Evolutionary conservation across 371 early-diverging fungal genomes (phyloP).

Genomic region (Haplosporangium sp.): DNA sequence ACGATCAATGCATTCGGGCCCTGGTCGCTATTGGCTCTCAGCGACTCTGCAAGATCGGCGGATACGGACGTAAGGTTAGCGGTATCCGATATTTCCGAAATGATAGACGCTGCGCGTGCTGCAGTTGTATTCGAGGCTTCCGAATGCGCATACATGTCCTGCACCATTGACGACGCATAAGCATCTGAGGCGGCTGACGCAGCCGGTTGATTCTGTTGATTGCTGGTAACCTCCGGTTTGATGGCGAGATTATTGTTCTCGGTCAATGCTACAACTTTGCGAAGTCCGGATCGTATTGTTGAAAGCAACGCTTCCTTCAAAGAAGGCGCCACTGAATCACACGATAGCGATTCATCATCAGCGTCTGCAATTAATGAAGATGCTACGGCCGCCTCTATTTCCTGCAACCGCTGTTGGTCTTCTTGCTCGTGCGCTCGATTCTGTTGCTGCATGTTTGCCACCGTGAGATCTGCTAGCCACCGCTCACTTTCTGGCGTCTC

Average conservation of each 20-base stretch:
- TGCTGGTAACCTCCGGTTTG: too few species aligned
- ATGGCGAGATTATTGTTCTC: too few species aligned
- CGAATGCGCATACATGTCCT: not conserved
- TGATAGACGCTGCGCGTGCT: slow-evolving; percentile 7
- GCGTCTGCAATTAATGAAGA: not conserved
- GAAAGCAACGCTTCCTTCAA: not conserved
- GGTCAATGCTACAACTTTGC: not conserved
- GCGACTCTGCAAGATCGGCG: slow-evolving; percentile 3
- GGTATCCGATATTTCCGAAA: slow-evolving; percentile 1
- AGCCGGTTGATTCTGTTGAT: not conserved
- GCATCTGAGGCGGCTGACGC: not conserved
- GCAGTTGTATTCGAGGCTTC: slow-evolving; percentile 1
- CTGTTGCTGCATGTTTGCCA: slow-evolving; percentile 21
- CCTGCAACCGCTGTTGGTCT: slow-evolving; percentile 2
- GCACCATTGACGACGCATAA: too few species aligned
- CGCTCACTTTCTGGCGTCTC: slow-evolving; percentile 1
- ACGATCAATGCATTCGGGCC: not conserved
- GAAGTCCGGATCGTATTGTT: slow-evolving; percentile 9
- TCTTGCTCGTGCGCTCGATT: slow-evolving; percentile 20
- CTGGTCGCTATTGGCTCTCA: slow-evolving; percentile 5
- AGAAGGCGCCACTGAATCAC: not conserved
- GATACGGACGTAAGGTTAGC: not conserved
- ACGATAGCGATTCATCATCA: not conserved
- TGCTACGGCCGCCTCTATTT: not conserved
- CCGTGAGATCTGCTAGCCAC: slow-evolving; percentile 18